Evolutionary conservation across 179 eudicot species (phyloP), one percentile per base, ranked within the genome.

Genomic region (Carnegiea gigantea): DNA sequence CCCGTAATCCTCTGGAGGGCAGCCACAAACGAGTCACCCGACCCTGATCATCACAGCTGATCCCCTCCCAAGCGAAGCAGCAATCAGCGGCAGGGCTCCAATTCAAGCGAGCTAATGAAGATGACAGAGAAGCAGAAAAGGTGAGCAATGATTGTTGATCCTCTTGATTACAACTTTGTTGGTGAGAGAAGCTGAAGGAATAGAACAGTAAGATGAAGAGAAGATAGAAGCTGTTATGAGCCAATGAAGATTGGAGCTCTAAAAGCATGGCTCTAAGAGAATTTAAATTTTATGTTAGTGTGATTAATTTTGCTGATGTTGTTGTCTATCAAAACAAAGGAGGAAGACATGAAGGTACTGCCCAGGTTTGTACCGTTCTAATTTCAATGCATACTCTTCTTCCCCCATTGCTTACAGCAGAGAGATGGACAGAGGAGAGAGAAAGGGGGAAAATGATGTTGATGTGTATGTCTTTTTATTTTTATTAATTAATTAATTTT

Each of bases 31-130:
- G 28, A 65, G 62, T 85, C 13, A 95, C 95, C 48, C 89, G 83
- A 11, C 89, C 90, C 28, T 64, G 46, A 1, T 6, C 80, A 80
- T 89, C 93, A 40, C 99, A 95, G 17, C 70, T 76, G 33, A 95
- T 77, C 14, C 99, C 99, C 49, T 91, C 93, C 99, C 99, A 95
- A 26, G 62, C 48, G n/a, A 36, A 36, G 84, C 98, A 93, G 85
- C 99, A 95, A 71, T 93, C 92, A 15, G 79, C 26, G 0, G 43
- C 77, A 51, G 88, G 75, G n/a, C 85, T 80, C 98, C 98, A 95
- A 65, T 90, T 90, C 70, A 91, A 79, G 4, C 89, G 87, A 24
- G 82, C 26, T 4, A 14, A 30, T 68, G 88, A 74, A 28, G 87
- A 83, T 23, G 89, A 76, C n/a, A 91, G 12, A 2, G 40, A 40